These are phyloP conservation scores for Dorcoceras hygrometricum DNA, from an alignment of 257 asterid genomes.

Conservation along the genomic window DNA sequence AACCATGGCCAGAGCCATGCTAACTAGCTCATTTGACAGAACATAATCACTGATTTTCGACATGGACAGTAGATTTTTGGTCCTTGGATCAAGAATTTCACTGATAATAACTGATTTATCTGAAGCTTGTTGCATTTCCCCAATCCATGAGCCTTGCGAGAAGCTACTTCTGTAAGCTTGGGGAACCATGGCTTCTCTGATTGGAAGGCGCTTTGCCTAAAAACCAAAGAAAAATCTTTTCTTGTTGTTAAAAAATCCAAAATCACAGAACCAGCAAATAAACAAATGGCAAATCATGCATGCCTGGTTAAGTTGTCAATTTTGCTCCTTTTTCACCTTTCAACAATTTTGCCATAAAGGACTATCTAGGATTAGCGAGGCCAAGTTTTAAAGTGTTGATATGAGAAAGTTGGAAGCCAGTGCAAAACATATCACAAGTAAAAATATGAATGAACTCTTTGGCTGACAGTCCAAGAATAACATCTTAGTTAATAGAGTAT, in stretches of 20 bases:
- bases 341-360: not conserved
- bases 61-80: slow-evolving; percentile 79
- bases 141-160: slow-evolving; percentile 92
- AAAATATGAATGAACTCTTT: not conserved
- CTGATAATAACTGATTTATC: slow-evolving; percentile 84
- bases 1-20: slow-evolving; percentile 96
- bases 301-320: slow-evolving; percentile 2
- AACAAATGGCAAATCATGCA: slow-evolving; percentile 2
- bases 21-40: slow-evolving; percentile 82
- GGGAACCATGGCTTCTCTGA: slow-evolving; percentile 60
- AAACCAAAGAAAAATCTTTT: slow-evolving; percentile 27
- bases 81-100: slow-evolving; percentile 93
- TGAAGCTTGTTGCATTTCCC: slow-evolving; percentile 97
- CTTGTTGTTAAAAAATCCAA: not conserved
- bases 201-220: slow-evolving; percentile 96
- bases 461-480: not conserved
- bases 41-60: slow-evolving; percentile 89
- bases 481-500: slow-evolving; percentile 2
- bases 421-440: slow-evolving; percentile 3
- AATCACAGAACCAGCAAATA: not conserved
- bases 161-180: slow-evolving; percentile 60
- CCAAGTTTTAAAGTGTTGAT: not conserved
- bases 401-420: not conserved
- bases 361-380: slow-evolving; percentile 4
- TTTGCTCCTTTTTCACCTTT: not conserved